These are phyloP conservation scores for Pestalotiopsis sp. DNA, from an alignment of 2,329 filamentous ascomycete genomes.

Conservation along the genomic window DNA sequence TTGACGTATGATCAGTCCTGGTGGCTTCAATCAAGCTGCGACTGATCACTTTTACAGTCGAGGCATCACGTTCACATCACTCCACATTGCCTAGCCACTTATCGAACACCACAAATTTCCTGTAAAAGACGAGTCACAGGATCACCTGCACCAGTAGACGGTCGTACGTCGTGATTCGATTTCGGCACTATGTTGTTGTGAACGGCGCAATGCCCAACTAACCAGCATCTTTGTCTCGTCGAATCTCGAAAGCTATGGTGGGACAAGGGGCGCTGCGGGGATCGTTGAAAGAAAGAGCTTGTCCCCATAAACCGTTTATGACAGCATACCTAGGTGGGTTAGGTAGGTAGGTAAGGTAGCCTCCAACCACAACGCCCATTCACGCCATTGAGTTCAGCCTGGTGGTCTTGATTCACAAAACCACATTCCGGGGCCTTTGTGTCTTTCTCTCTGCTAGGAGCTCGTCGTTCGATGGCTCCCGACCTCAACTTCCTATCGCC, in stretches of 20 bases:
- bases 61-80: not conserved
- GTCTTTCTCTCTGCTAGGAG: not conserved
- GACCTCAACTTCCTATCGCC: conserved; percentile 63
- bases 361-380: not conserved
- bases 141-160: not conserved
- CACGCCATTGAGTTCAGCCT: not conserved
- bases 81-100: conserved; percentile 2
- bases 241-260: not conserved
- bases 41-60: not conserved
- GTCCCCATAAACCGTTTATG: no score
- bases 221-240: not conserved
- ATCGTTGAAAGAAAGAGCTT: no score
- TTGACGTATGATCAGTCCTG: not conserved
- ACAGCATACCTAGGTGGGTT: no score
- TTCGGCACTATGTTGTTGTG: not conserved
- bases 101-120: not conserved
- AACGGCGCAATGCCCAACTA: not conserved
- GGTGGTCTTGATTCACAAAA: not conserved
- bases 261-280: no score
- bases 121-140: not conserved
- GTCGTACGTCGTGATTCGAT: conserved; percentile 1
- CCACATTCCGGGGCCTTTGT: not conserved
- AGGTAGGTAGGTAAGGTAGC: not conserved
- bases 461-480: conserved; percentile 45
- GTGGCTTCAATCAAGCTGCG: not conserved